Evolutionary conservation across 1,284 basidiomycete genomes (phyloP).

Genomic region (Cyathus olla): DNA sequence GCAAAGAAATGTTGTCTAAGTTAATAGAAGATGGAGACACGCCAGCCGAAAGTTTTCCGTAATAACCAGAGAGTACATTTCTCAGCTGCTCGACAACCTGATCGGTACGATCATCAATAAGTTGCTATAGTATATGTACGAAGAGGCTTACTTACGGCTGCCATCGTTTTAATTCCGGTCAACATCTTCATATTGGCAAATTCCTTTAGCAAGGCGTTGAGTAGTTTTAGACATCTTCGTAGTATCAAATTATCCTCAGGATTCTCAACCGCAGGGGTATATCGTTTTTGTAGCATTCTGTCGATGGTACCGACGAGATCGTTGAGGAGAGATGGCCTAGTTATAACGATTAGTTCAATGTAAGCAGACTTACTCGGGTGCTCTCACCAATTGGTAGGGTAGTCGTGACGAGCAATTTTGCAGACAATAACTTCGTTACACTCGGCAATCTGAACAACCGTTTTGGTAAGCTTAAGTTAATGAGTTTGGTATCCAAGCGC

Average conservation of each 20-base stretch:
- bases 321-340: slow-evolving; percentile 72
- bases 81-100: slow-evolving; percentile 71
- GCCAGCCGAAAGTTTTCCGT: slow-evolving; percentile 61
- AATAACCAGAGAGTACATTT: slow-evolving; percentile 64
- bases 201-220: slow-evolving; percentile 77
- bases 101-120: background rate
- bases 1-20: slow-evolving; percentile 45
- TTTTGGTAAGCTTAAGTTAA: slow-evolving; percentile 2
- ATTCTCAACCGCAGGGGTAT: slow-evolving; percentile 43
- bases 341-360: slow-evolving; percentile 7
- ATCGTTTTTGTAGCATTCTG: slow-evolving; percentile 60
- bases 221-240: slow-evolving; percentile 67
- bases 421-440: slow-evolving; percentile 78
- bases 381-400: slow-evolving; percentile 72
- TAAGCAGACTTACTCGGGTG: slow-evolving; percentile 7
- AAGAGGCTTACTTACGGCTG: slow-evolving; percentile 53
- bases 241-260: slow-evolving; percentile 62
- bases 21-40: slow-evolving; percentile 56
- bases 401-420: slow-evolving; percentile 81
- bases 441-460: slow-evolving; percentile 67
- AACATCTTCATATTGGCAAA: slow-evolving; percentile 76
- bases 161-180: slow-evolving; percentile 73
- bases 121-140: too few species aligned
- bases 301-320: slow-evolving; percentile 69
- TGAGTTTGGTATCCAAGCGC: slow-evolving; percentile 16